Percentiles rank a stretch among this genome's conserved stretches.
Evolutionary conservation across 108 stramenopile genomes (phyloP).

Genomic region (Skeletonema menzelii): DNA sequence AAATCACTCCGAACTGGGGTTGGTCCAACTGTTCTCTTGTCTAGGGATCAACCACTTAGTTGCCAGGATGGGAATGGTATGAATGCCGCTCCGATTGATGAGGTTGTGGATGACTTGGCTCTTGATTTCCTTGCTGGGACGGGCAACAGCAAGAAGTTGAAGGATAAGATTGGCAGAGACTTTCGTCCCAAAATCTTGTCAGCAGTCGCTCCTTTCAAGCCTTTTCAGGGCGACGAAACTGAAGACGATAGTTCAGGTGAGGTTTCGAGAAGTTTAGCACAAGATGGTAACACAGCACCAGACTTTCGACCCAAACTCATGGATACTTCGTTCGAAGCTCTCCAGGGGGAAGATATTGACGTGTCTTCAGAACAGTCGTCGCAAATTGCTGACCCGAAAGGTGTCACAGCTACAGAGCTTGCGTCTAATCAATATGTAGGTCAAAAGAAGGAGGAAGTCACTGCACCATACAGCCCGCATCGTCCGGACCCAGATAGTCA

Average conservation of each 20-base stretch:
- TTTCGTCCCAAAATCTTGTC: not conserved
- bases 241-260: not conserved
- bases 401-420: not conserved
- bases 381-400: not conserved
- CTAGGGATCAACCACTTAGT: not conserved
- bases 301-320: not conserved
- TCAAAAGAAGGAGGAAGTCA: not conserved
- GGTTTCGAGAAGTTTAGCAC: not conserved
- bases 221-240: not conserved
- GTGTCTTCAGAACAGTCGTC: not conserved
- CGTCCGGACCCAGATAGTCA: not conserved
- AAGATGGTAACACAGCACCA: not conserved
- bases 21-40: not conserved
- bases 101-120: slow-evolving; percentile 4
- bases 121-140: slow-evolving; percentile 8
- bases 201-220: not conserved
- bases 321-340: not conserved
- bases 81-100: not conserved
- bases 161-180: not conserved
- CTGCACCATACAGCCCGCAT: not conserved
- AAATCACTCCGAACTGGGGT: not conserved
- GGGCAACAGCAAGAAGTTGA: slow-evolving; percentile 5
- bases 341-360: not conserved
- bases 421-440: too few relatives aligned
- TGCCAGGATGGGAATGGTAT: not conserved